phyloP scores from a whole-genome alignment of 2,329 filamentous ascomycete genomes.

The Albophoma yamanashiensis region DNA sequence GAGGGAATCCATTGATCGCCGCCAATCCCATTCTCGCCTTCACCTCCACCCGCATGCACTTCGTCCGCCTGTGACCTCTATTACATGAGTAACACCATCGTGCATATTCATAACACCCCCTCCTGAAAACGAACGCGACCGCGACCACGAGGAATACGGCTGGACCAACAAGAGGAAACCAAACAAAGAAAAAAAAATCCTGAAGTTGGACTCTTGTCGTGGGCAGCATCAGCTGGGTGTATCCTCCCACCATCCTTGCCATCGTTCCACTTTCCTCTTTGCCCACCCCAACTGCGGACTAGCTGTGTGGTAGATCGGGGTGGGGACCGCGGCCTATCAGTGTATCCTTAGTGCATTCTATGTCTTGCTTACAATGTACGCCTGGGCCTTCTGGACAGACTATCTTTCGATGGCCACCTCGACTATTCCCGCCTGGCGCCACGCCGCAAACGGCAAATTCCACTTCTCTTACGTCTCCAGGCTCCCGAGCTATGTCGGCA shows the following conservation, averaged over 20 bases:
- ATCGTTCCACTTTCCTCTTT: slow-evolving; percentile 1
- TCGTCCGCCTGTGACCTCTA: neutral
- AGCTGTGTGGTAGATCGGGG: neutral
- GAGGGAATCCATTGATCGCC: neutral
- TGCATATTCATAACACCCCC: neutral
- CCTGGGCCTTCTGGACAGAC: neutral
- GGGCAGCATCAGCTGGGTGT: neutral
- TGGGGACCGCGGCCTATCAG: neutral
- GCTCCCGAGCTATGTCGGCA: neutral
- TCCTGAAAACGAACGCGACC: neutral
- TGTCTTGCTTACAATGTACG: neutral
- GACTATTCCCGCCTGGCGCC: neutral
- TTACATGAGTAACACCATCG: neutral
- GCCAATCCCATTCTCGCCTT: neutral
- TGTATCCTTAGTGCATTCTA: neutral
- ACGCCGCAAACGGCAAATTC: neutral
- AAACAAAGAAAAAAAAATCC: neutral
- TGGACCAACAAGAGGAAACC: too few relatives aligned
- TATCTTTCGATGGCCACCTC: neutral
- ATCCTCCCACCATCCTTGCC: neutral
- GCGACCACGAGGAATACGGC: neutral
- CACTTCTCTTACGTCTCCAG: neutral
- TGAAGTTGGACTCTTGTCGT: neutral
- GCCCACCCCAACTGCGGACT: neutral
- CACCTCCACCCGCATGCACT: neutral